These are phyloP conservation scores for Gynandropsis gynandra DNA, from an alignment of 345 rosid genomes.

Conservation along the genomic window DNA sequence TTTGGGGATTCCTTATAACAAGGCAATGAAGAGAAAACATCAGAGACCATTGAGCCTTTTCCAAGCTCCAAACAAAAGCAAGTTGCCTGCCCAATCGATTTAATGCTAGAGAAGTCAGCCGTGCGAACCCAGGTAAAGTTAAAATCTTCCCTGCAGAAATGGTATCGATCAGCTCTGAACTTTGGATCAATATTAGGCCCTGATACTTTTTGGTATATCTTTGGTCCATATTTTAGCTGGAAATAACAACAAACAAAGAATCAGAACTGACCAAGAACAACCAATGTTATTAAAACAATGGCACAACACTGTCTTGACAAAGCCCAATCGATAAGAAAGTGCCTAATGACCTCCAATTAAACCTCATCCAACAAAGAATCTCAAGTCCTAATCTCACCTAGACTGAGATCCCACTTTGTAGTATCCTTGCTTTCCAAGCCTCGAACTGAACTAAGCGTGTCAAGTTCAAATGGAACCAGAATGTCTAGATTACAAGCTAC, in stretches of 20 bases:
- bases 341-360: too few species aligned
- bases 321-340: background rate
- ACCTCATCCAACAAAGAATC: too few species aligned
- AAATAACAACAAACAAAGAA: conserved; percentile 14
- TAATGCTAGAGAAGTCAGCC: conserved; percentile 56
- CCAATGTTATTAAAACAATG: background rate
- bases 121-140: conserved; percentile 84
- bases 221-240: conserved; percentile 71
- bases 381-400: too few species aligned
- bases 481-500: too few species aligned
- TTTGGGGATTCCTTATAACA: conserved; percentile 36
- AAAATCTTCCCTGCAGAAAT: conserved; percentile 72
- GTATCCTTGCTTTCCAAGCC: too few species aligned
- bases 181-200: conserved; percentile 53
- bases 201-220: conserved; percentile 48
- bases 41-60: conserved; percentile 32
- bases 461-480: background rate
- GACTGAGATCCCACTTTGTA: too few species aligned
- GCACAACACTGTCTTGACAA: background rate
- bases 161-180: conserved; percentile 54
- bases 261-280: conserved; percentile 4
- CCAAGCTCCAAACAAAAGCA: conserved; percentile 55
- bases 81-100: conserved; percentile 61
- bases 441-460: background rate
- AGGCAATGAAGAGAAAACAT: conserved; percentile 48